Evolutionary conservation across 2,329 filamentous ascomycete species (phyloP).

Genomic region (Pseudogymnoascus sp.): DNA sequence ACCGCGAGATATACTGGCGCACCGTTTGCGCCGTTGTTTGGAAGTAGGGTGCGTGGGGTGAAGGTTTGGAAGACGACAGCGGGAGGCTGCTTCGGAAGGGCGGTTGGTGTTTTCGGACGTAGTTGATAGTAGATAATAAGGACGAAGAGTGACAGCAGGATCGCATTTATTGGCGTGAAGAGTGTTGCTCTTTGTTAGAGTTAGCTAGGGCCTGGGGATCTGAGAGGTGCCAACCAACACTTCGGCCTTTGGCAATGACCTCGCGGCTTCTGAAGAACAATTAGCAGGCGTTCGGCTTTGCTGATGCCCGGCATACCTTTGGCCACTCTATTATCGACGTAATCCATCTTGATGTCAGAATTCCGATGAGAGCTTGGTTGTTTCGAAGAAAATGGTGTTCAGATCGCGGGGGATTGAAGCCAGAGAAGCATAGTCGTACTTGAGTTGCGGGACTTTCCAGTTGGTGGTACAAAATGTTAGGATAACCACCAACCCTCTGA

Average conservation of each 20-base stretch:
- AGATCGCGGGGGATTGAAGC: background rate
- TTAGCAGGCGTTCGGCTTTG: slow-evolving; percentile 1
- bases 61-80: slow-evolving; percentile 60
- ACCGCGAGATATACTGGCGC: slow-evolving; percentile 85
- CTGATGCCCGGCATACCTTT: slow-evolving; percentile 19
- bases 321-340: slow-evolving; percentile 30
- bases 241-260: slow-evolving; percentile 23
- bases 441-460: background rate
- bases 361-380: background rate
- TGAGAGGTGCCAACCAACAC: slow-evolving; percentile 21
- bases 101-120: slow-evolving; percentile 40
- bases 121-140: slow-evolving; percentile 53
- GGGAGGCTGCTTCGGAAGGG: slow-evolving; percentile 46
- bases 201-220: background rate
- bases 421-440: background rate
- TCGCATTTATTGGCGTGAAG: slow-evolving; percentile 55
- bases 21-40: slow-evolving; percentile 71
- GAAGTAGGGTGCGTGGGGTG: slow-evolving; percentile 73
- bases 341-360: slow-evolving; percentile 23
- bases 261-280: slow-evolving; percentile 22
- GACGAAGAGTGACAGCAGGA: slow-evolving; percentile 49
- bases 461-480: background rate
- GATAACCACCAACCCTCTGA: background rate
- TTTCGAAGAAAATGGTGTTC: background rate
- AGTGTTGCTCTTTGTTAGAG: slow-evolving; percentile 28